Base-by-base conservation (phyloP, 2,329 filamentous ascomycete genomes). In the Scedosporium apiospermum region DNA sequence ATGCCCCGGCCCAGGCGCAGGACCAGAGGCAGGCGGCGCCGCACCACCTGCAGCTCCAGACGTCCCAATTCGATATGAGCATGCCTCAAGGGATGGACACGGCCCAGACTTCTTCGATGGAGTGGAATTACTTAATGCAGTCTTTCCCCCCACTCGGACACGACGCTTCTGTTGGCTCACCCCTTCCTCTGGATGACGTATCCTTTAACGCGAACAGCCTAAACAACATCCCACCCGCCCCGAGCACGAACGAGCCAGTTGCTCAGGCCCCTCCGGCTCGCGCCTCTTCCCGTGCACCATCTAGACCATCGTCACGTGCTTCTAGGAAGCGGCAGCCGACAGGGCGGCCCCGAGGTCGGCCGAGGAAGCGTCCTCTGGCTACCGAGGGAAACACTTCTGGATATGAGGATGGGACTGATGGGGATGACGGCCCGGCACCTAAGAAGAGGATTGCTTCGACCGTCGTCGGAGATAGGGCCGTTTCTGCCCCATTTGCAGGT, bases 361-460 rank as follows among this genome's bases (percentile, higher is more conserved):
- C 83, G 3, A 75, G 80, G 49, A 86, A 86, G 72, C 80, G 78
- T 64, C 76, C 78, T 34, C 71, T 72, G 42, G 60, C 58, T 16
- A 63, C 70, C 64, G 67, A 69, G 41, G 88, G 88, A 16, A 90
- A 89, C 71, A 90, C 87, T 9, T 92, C 88, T 51, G 88, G 86
- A 4, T 88, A 91, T 67, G 88, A 93, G 68, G 84, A 88, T 67
- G 80, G 79, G 21, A 83, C 85, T 16, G 81, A 87, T 69, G 79
- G 77, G n/a, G 83, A 86, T 64, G 83, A 86, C 9, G 80, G 74
- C 5, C 74, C 74, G 5, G 16, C 64, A 10, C 66, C 78, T 2
- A 80, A 80, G 65, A 97, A 96, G 75, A 84, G 93, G 69, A 92
- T 88, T 41, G 95, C 91, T 70, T 84, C 88, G 26, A 91, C 86